phyloP scores from a whole-genome alignment of 1,284 basidiomycete genomes.

The Termitomyces sp. region DNA sequence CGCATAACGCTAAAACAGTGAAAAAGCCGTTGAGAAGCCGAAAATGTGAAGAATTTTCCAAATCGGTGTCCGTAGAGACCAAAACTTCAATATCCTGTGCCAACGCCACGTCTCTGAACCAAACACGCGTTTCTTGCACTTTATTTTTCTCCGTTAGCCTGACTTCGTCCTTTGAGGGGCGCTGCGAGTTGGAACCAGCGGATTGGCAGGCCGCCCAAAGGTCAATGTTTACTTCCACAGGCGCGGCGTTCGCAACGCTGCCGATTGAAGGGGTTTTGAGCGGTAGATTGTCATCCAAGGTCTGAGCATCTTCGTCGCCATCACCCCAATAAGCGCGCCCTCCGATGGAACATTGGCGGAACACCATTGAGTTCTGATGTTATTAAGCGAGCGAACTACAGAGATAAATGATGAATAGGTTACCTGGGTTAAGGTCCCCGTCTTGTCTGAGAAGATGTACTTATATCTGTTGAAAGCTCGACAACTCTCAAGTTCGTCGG shows the following conservation, averaged over 20 bases:
- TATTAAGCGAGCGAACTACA: neutral
- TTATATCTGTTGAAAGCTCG: conserved; percentile 86
- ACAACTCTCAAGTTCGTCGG: conserved; percentile 83
- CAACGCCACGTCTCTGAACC: conserved; percentile 54
- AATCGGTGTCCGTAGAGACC: conserved; percentile 32
- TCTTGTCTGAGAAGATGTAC: conserved; percentile 95
- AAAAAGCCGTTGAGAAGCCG: conserved; percentile 82
- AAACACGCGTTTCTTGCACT: conserved; percentile 36
- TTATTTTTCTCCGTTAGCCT: conserved; percentile 23
- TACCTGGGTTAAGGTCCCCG: conserved; percentile 86
- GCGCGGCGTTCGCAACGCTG: neutral
- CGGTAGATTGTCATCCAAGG: conserved; percentile 1
- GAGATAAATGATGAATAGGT: conserved; percentile 11
- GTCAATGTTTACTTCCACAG: conserved; percentile 11
- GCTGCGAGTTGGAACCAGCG: conserved; percentile 9
- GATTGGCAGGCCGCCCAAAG: conserved; percentile 10
- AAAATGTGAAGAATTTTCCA: conserved; percentile 60
- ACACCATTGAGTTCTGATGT: conserved; percentile 86
- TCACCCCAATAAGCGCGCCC: conserved; percentile 75
- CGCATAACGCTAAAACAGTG: conserved; percentile 82
- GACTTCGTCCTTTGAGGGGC: neutral
- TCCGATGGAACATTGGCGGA: conserved; percentile 85
- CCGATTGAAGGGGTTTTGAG: conserved; percentile 5
- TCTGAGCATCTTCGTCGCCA: conserved; percentile 27
- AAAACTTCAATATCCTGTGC: conserved; percentile 25